Evolutionary conservation across 495 filamentous ascomycete species (phyloP).

Genomic region (Sabuloglossum arenarium): DNA sequence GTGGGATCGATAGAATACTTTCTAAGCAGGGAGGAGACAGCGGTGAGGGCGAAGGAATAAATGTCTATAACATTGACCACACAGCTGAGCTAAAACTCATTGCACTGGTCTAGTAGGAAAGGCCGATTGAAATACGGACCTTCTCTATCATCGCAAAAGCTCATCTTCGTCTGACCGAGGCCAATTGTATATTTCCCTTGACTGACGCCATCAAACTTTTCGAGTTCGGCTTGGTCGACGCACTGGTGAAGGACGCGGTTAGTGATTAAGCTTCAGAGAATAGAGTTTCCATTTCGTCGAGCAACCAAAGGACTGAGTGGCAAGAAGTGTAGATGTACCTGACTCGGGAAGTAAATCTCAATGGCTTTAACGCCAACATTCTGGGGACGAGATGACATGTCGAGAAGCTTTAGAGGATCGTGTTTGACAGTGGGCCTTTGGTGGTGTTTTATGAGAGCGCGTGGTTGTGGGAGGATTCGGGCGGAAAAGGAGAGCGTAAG

Average conservation of each 20-base stretch:
- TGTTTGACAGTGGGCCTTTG: background rate
- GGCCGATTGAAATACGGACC: conserved; percentile 26
- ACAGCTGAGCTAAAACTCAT: conserved; percentile 2
- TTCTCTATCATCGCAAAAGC: conserved; percentile 97
- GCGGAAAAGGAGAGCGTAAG: background rate
- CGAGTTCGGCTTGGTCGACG: conserved; percentile 86
- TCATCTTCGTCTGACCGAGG: conserved; percentile 98
- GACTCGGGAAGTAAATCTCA: conserved; percentile 93
- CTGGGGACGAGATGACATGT: conserved; percentile 73
- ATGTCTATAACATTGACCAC: conserved; percentile 41
- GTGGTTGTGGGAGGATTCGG: background rate
- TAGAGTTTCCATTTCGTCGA: conserved; percentile 1
- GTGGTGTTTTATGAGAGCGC: background rate
- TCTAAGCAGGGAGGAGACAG: conserved; percentile 64
- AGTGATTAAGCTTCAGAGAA: background rate
- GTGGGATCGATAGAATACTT: conserved; percentile 89
- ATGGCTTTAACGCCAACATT: conserved; percentile 99
- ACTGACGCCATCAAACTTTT: conserved; percentile 95
- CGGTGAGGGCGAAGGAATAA: conserved; percentile 89
- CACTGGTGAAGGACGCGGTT: conserved; percentile 35
- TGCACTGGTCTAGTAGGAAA: background rate
- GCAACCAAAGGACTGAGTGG: conserved; percentile 11
- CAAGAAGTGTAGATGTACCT: conserved; percentile 34
- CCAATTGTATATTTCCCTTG: conserved; percentile 97
- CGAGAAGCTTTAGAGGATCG: background rate